These are phyloP conservation scores for Cryphonectria japonica DNA, from an alignment of 2,329 filamentous ascomycete species.

Conservation along the genomic window DNA sequence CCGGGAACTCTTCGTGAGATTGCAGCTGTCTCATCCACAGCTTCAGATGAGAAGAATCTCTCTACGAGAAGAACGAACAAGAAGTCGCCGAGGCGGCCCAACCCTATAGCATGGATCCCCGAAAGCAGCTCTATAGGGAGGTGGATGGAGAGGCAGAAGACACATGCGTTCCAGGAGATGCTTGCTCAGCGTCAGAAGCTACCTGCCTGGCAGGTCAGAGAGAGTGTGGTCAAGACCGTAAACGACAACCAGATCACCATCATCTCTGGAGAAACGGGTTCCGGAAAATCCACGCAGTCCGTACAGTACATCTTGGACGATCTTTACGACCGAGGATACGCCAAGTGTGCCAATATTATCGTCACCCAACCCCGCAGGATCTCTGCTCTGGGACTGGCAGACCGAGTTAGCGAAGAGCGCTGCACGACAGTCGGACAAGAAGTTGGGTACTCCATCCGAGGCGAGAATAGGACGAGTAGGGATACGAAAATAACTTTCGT, in stretches of 20 bases:
- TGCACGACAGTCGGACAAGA: constrained; percentile 82
- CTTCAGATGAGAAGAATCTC: constrained; percentile 54
- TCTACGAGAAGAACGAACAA: constrained; percentile 36
- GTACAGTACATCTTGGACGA: constrained; percentile 96
- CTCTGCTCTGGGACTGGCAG: constrained; percentile 89
- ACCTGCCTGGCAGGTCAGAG: constrained; percentile 84
- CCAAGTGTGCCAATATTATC: constrained; percentile 82
- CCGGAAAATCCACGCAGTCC: constrained; percentile 94
- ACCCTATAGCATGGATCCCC: constrained; percentile 65
- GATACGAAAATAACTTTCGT: constrained; percentile 92
- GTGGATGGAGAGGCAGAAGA: constrained; percentile 72
- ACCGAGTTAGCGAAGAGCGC: constrained; percentile 91
- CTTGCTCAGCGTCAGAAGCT: constrained; percentile 71
- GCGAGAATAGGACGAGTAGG: constrained; percentile 76
- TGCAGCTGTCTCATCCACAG: constrained; percentile 73
- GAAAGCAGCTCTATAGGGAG: constrained; percentile 64
- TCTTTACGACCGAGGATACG: constrained; percentile 75
- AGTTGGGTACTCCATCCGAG: constrained; percentile 88
- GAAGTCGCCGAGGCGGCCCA: constrained; percentile 52
- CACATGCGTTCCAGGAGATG: constrained; percentile 73
- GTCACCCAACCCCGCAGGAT: constrained; percentile 96
- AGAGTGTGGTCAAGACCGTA: constrained; percentile 77
- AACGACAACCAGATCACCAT: constrained; percentile 85
- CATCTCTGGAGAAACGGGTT: constrained; percentile 95
- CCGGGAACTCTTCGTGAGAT: constrained; percentile 86